phyloP scores from a whole-genome alignment of 805 yeast species.

The Candida xiaguanensis region DNA sequence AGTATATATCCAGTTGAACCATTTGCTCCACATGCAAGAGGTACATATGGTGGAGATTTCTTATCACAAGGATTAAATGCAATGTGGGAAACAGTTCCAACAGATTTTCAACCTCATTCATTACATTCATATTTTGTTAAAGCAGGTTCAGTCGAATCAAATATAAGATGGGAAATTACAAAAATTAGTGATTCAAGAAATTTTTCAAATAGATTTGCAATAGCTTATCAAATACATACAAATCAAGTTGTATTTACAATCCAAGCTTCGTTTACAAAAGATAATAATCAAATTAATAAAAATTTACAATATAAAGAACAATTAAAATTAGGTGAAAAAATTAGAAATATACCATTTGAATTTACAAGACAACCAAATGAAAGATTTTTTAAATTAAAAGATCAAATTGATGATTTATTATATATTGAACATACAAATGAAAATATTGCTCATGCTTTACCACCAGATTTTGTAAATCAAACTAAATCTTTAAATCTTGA shows the following conservation, averaged over 20 bases:
- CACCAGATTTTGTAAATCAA: constrained; percentile 16
- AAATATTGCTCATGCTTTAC: constrained; percentile 24
- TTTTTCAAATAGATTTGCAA: constrained; percentile 29
- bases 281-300: constrained; percentile 20
- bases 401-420: constrained; percentile 13
- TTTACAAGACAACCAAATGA: constrained; percentile 23
- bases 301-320: constrained; percentile 7
- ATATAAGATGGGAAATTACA: constrained; percentile 29
- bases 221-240: constrained; percentile 24
- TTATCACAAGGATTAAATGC: constrained; percentile 33
- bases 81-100: constrained; percentile 27
- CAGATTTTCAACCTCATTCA: constrained; percentile 32
- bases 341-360: constrained; percentile 26
- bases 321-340: constrained; percentile 11
- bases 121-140: constrained; percentile 37
- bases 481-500: constrained; percentile 10
- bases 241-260: constrained; percentile 26
- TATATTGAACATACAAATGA: constrained; percentile 26
- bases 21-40: constrained; percentile 21
- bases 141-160: constrained; percentile 25
- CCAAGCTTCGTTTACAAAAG: constrained; percentile 30
- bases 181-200: constrained; percentile 29
- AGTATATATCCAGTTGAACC: constrained; percentile 22
- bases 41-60: constrained; percentile 41
- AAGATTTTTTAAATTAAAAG: constrained; percentile 19